A percentile compares a stretch with the other conserved stretches of the same genome.
Evolutionary conservation across 2,329 filamentous ascomycete genomes (phyloP).

Genomic region (Pseudogymnoascus sp.): DNA sequence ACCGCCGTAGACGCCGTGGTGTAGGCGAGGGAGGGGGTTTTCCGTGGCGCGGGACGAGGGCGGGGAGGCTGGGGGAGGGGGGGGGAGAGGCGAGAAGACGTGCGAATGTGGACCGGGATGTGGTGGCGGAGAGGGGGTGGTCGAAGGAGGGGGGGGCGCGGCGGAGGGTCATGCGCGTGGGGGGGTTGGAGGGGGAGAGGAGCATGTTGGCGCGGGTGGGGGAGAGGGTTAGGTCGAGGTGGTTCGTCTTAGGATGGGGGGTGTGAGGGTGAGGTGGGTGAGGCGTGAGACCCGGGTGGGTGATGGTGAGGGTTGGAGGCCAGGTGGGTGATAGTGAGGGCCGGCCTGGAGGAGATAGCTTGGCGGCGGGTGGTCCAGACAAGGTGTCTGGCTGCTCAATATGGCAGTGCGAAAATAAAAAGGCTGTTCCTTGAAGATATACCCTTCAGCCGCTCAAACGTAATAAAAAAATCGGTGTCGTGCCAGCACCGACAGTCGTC

Average conservation of each 20-base stretch:
- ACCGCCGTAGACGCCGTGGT: constrained; percentile 16
- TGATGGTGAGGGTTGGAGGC: too few species aligned
- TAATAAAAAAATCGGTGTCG: too few species aligned
- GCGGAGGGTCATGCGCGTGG: constrained; percentile 48
- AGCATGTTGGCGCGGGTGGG: constrained; percentile 30
- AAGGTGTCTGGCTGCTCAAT: neutral
- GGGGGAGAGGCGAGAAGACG: constrained; percentile 61
- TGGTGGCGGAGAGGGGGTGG: constrained; percentile 49
- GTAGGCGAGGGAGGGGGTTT: constrained; percentile 46
- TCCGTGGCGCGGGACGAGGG: constrained; percentile 55
- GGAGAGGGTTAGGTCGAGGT: constrained; percentile 27
- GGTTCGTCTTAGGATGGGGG: constrained; percentile 19
- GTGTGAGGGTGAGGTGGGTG: neutral
- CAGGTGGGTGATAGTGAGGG: too few species aligned
- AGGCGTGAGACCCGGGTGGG: neutral
- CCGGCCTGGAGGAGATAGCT: too few species aligned
- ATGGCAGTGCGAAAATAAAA: too few species aligned
- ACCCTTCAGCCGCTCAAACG: too few species aligned
- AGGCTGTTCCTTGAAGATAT: too few species aligned
- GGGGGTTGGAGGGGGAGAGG: constrained; percentile 30
- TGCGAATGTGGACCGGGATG: constrained; percentile 56
- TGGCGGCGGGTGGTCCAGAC: neutral
- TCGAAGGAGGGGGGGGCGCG: constrained; percentile 45
- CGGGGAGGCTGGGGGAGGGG: constrained; percentile 61
- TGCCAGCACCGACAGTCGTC: neutral